These are phyloP conservation scores for Talaromyces sp. DNA, from an alignment of 2,329 filamentous ascomycete genomes.

Conservation along the genomic window DNA sequence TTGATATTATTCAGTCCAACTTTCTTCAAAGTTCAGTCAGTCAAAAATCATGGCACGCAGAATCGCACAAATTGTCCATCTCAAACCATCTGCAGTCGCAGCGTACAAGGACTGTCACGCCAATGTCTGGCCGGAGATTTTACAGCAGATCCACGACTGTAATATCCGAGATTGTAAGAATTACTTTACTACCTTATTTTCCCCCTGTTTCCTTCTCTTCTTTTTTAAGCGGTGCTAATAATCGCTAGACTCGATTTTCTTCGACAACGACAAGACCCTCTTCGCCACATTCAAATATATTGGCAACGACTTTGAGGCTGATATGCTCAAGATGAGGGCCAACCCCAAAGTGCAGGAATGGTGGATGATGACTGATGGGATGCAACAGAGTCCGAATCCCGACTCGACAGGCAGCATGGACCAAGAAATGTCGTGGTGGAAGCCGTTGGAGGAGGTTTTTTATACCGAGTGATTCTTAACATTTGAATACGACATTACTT, in stretches of 20 bases:
- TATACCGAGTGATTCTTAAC: constrained; percentile 19
- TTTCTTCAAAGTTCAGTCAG: background rate
- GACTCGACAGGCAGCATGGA: constrained; percentile 28
- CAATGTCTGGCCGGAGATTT: constrained; percentile 71
- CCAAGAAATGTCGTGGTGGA: constrained; percentile 33
- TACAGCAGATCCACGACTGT: constrained; percentile 69
- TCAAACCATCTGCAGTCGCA: constrained; percentile 62
- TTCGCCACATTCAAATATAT: constrained; percentile 77
- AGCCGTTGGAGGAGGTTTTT: constrained; percentile 31
- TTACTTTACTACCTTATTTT: background rate
- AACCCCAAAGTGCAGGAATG: constrained; percentile 71
- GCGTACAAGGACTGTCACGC: constrained; percentile 72
- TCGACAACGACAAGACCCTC: constrained; percentile 63
- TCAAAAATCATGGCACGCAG: constrained; percentile 28
- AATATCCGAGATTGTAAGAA: constrained; percentile 67
- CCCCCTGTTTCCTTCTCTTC: background rate
- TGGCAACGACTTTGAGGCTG: constrained; percentile 66
- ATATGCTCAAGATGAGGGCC: constrained; percentile 71
- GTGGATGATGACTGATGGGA: constrained; percentile 76
- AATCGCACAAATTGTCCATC: constrained; percentile 67
- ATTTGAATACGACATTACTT: background rate
- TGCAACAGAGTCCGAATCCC: constrained; percentile 44
- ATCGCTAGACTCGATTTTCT: constrained; percentile 62
- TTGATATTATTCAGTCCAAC: no score
- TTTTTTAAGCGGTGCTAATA: background rate